Evolutionary conservation across 352 stramenopile species (phyloP), one percentile per base, ranked within the genome.

Genomic region (Phytophthora sp.): DNA sequence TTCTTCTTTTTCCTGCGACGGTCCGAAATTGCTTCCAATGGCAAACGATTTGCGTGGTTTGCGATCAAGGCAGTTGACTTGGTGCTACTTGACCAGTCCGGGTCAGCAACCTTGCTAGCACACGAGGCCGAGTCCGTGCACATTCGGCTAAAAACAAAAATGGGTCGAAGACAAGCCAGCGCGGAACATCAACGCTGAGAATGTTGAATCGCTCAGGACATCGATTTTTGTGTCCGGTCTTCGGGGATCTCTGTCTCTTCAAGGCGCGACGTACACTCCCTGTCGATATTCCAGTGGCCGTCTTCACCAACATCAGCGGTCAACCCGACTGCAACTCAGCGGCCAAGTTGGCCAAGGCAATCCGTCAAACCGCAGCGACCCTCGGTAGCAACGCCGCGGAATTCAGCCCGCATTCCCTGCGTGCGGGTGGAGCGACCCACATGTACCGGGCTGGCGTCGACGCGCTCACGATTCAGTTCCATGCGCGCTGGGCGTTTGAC

Each of bases 1-100:
- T 68, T 68, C 51, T 68, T 68, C 44, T 61, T 61, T 24, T 42
- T 68, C 0, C 42, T 68, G 2, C 31, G 60, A 2, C 51, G 51
- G 1, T 54, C 33, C 15, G 51, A 62, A 18, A 53, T 68, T 13
- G 60, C 60, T 0, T 57, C 27, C 3, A 27, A 39, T 6, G 41
- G 41, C 1, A 21, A 29, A 13, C 55, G 41, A 13, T 61, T 67
- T 21, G 12, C 46, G 13, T 53, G 57, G 57, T 58, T 58, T 16
- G 47, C 36, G 6, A 27, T 54, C 13, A 45, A 51, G 16, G 57
- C 47, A 2, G 24, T n/a, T 7, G 45, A 52, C 8, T n/a, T 57
- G 0, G 36, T 7, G 4, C 3, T 65, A 15, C 56, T 63, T 8
- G 21, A 56, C 20, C 2, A 11, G 1, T 21, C 3, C 3, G 56